These are phyloP conservation scores for Euphorbia peplus DNA, from an alignment of 345 rosid genomes.

Conservation along the genomic window DNA sequence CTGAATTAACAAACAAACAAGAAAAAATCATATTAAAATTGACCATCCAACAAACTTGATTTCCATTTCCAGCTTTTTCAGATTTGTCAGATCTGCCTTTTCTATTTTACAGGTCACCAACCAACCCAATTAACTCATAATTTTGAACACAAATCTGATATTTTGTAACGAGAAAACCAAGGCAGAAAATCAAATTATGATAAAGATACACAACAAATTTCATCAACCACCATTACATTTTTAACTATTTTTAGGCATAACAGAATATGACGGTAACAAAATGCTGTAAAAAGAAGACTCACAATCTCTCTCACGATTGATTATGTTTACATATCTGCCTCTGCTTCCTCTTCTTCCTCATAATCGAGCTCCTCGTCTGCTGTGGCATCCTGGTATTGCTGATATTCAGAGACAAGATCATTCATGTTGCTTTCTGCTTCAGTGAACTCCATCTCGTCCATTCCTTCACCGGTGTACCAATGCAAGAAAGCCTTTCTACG, in stretches of 20 bases:
- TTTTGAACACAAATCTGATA: not conserved
- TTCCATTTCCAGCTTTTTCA: not conserved
- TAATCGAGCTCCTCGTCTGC: slow-evolving; percentile 20
- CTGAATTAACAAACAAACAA: no score
- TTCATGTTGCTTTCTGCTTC: slow-evolving; percentile 27
- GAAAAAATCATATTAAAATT: not conserved
- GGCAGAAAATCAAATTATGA: not conserved
- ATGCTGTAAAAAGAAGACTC: not conserved
- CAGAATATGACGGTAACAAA: not conserved
- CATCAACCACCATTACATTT: not conserved
- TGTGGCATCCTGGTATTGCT: slow-evolving; percentile 27
- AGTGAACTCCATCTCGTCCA: slow-evolving; percentile 26
- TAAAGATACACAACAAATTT: not conserved
- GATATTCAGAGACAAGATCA: slow-evolving; percentile 26
- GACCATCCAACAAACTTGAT: not conserved
- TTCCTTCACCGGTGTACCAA: slow-evolving; percentile 25
- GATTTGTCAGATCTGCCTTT: not conserved
- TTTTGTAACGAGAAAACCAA: no score
- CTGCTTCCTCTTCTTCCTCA: slow-evolving; percentile 19
- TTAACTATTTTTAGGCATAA: not conserved
- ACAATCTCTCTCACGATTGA: not conserved
- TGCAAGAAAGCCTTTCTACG: slow-evolving; percentile 29
- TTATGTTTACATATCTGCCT: not conserved
- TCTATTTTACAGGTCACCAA: not conserved
- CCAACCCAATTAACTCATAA: not conserved